phyloP scores from a whole-genome alignment of 2,329 filamentous ascomycete species.

The Fusarium coffeatum region DNA sequence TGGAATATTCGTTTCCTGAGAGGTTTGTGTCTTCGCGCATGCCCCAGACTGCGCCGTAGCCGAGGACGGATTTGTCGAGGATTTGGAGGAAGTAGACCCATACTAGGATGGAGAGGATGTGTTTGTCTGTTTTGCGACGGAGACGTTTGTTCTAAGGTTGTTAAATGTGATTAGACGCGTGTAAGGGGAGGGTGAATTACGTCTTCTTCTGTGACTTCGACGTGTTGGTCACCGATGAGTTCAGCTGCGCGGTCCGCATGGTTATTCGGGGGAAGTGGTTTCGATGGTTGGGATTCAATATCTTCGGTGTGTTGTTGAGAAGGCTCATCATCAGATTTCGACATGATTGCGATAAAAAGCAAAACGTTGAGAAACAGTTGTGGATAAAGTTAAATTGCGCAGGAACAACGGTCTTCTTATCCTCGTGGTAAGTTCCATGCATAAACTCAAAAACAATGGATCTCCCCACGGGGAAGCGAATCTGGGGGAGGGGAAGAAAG shows the following conservation, averaged over 20 bases:
- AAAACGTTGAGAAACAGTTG: neutral
- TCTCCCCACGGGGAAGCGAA: slow-evolving; percentile 3
- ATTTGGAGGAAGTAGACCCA: slow-evolving; percentile 71
- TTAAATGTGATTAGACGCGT: neutral
- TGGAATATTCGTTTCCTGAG: slow-evolving; percentile 65
- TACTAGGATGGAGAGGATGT: slow-evolving; percentile 65
- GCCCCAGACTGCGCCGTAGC: slow-evolving; percentile 68
- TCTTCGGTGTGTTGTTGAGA: slow-evolving; percentile 21
- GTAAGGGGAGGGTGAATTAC: neutral
- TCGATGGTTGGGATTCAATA: slow-evolving; percentile 10
- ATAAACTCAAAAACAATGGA: neutral
- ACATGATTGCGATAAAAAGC: neutral
- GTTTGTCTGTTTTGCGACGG: slow-evolving; percentile 69
- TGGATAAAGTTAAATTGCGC: neutral
- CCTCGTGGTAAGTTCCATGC: neutral
- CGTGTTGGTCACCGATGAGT: slow-evolving; percentile 30
- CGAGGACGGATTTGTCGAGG: slow-evolving; percentile 69
- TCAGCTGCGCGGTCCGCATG: slow-evolving; percentile 24
- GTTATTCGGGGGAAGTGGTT: neutral
- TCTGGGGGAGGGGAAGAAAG: slow-evolving; percentile 9
- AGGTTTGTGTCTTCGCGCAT: slow-evolving; percentile 62
- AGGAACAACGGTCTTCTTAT: slow-evolving; percentile 4
- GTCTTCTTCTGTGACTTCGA: slow-evolving; percentile 36
- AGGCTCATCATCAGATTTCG: slow-evolving; percentile 13
- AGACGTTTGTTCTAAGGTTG: slow-evolving; percentile 55